Evolutionary conservation across 2,329 filamentous ascomycete genomes (phyloP).

Genomic region (Diaporthe eres): DNA sequence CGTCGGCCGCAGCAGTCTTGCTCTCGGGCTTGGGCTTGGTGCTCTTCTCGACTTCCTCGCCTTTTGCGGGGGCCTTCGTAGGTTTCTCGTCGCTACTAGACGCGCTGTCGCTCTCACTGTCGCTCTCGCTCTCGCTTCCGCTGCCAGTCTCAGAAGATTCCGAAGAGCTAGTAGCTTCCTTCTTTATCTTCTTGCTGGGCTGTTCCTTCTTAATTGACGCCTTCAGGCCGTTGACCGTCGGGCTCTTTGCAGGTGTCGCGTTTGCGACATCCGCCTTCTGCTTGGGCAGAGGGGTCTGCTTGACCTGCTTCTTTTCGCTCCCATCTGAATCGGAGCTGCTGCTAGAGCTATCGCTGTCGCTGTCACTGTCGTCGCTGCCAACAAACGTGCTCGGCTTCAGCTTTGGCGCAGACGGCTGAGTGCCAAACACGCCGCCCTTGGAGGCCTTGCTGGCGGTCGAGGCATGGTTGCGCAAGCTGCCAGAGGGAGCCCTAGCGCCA

Average conservation of each 20-base stretch:
- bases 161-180: slow-evolving; percentile 41
- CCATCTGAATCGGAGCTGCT: slow-evolving; percentile 50
- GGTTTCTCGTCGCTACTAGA: slow-evolving; percentile 44
- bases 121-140: slow-evolving; percentile 13
- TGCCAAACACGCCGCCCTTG: not conserved
- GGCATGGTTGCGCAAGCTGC: slow-evolving; percentile 40
- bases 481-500: slow-evolving; percentile 34
- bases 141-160: slow-evolving; percentile 30
- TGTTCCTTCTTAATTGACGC: slow-evolving; percentile 33
- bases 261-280: slow-evolving; percentile 32
- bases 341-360: slow-evolving; percentile 47
- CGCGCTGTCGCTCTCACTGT: slow-evolving; percentile 32
- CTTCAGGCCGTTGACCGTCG: slow-evolving; percentile 39
- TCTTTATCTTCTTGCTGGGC: slow-evolving; percentile 42
- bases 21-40: slow-evolving; percentile 39
- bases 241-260: slow-evolving; percentile 37
- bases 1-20: slow-evolving; percentile 40
- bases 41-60: slow-evolving; percentile 40
- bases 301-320: slow-evolving; percentile 53
- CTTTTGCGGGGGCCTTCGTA: slow-evolving; percentile 40
- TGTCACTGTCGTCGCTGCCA: slow-evolving; percentile 42
- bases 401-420: slow-evolving; percentile 46
- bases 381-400: slow-evolving; percentile 53
- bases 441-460: slow-evolving; percentile 39
- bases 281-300: slow-evolving; percentile 41